Evolutionary conservation across 2,329 filamentous ascomycete species (phyloP), one percentile per base, ranked within the genome.

Genomic region (Talaromyces piceae): DNA sequence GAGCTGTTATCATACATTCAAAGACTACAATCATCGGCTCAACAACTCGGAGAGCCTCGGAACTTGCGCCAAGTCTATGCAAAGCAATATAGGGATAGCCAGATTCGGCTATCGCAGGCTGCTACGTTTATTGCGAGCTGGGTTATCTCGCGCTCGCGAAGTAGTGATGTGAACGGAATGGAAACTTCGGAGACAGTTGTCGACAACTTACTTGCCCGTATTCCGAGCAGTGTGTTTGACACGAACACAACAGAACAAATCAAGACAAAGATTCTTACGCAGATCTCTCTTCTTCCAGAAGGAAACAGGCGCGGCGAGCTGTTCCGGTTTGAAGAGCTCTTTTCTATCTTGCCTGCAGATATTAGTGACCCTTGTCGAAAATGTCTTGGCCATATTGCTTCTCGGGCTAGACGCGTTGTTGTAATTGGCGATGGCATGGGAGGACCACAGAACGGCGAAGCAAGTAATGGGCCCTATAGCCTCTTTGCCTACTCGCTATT

Each of bases 51-150:
- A 7, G 51, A 63, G 5, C 68, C 71, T 5, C 31, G 50, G 5
- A 73, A 67, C 46, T 49, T 67, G 27, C 73, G 72, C 49, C 72
- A 74, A 49, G 61, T 50, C 2, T 64, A 69, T 55, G 70, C 69
- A 23, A 67, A 71, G 31, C 58, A 67, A 9, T 74, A 73, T 58
- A 67, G 71, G 11, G 65, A 73, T 30, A 66, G 67, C 27, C 71
- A 72, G 47, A 64, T 71, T 22, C 59, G 57, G 37, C 58, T 74
- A 12, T 66, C 69, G 12, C 62, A 70, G 53, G 63, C 67, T 23
- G 72, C 72, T 2, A 56, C 70, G 12, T 59, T 69, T 11, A 60
- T 73, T 18, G 67, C 69, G 13, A 62, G 65, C 27, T 73, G 68
- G 65, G 65, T 65, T 3, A 59, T 74, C 20, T 55, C 57, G 13